phyloP scores from a whole-genome alignment of 1,139 yeast species.

The Kodamaea fungicola region DNA sequence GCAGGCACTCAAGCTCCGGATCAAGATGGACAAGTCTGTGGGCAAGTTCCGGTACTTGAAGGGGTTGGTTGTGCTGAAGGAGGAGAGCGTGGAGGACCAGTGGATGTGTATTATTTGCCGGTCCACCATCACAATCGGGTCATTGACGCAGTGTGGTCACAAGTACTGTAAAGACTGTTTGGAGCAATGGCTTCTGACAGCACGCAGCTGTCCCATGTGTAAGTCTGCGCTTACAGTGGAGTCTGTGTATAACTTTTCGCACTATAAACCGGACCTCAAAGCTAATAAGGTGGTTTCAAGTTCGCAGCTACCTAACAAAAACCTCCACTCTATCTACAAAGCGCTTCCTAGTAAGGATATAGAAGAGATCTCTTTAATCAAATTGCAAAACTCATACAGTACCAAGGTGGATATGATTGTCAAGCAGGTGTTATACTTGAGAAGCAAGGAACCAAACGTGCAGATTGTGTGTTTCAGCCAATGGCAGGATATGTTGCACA shows the following conservation, averaged over 20 bases:
- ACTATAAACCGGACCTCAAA: slow-evolving; percentile 43
- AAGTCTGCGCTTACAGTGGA: slow-evolving; percentile 42
- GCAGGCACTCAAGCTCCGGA: slow-evolving; percentile 7
- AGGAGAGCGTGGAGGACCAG: slow-evolving; percentile 16
- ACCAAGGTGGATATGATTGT: slow-evolving; percentile 83
- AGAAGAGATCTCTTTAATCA: slow-evolving; percentile 42
- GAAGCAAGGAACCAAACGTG: slow-evolving; percentile 54
- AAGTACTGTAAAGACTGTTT: slow-evolving; percentile 80
- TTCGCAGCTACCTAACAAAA: slow-evolving; percentile 14
- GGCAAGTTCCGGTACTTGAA: slow-evolving; percentile 62
- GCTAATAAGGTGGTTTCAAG: slow-evolving; percentile 38
- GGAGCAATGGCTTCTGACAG: slow-evolving; percentile 59
- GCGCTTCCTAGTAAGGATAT: slow-evolving; percentile 40
- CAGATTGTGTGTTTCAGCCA: slow-evolving; percentile 88
- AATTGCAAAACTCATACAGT: slow-evolving; percentile 57
- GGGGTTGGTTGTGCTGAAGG: slow-evolving; percentile 33
- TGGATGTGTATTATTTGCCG: slow-evolving; percentile 76
- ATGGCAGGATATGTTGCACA: slow-evolving; percentile 71
- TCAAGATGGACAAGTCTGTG: slow-evolving; percentile 35
- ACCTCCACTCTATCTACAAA: slow-evolving; percentile 46
- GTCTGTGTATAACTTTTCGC: slow-evolving; percentile 60
- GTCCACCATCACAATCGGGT: slow-evolving; percentile 63
- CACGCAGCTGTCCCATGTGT: slow-evolving; percentile 75
- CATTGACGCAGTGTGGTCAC: slow-evolving; percentile 87
- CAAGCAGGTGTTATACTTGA: slow-evolving; percentile 63